Evolutionary conservation across 495 filamentous ascomycete species (phyloP).

Genomic region (Aspergillus baeticus): DNA sequence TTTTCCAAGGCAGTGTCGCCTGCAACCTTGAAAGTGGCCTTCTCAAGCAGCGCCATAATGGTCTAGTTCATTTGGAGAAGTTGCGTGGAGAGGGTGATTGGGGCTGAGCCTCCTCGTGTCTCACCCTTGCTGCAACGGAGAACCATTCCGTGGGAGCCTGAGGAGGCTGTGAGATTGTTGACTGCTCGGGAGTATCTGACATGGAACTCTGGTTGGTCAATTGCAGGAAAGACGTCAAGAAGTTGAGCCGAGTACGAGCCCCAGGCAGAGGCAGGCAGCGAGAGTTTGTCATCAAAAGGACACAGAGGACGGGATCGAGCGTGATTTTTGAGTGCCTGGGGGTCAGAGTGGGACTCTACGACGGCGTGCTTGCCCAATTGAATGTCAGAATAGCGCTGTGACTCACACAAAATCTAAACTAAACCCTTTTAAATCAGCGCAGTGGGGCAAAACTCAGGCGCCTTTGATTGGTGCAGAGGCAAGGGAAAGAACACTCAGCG

Average conservation of each 20-base stretch:
- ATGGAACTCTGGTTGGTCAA: slow-evolving; percentile 11
- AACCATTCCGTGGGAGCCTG: background rate
- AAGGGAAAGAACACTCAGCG: slow-evolving; percentile 11
- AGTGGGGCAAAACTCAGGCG: slow-evolving; percentile 1
- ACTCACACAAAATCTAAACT: slow-evolving; percentile 35
- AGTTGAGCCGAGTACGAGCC: slow-evolving; percentile 8
- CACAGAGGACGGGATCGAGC: background rate
- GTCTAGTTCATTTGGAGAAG: too few species aligned
- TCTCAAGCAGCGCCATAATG: background rate
- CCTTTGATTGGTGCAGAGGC: slow-evolving; percentile 21
- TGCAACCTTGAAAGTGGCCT: too few species aligned
- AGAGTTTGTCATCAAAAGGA: background rate
- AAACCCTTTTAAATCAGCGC: slow-evolving; percentile 22
- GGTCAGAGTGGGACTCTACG: too few species aligned
- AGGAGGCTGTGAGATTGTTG: slow-evolving; percentile 7
- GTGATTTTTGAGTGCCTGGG: slow-evolving; percentile 18
- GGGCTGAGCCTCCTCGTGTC: slow-evolving; percentile 10
- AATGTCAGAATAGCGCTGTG: slow-evolving; percentile 18
- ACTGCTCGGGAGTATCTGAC: background rate
- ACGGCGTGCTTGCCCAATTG: too few species aligned
- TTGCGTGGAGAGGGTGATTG: background rate
- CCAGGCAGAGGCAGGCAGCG: slow-evolving; percentile 4
- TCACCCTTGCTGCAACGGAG: background rate
- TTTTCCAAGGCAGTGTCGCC: background rate
- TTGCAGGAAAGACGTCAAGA: background rate